Percentiles rank a stretch among this genome's conserved stretches.
Conservation (phyloP, 2,329 filamentous ascomycete species). For the Neocucurbitaria cava region DNA sequence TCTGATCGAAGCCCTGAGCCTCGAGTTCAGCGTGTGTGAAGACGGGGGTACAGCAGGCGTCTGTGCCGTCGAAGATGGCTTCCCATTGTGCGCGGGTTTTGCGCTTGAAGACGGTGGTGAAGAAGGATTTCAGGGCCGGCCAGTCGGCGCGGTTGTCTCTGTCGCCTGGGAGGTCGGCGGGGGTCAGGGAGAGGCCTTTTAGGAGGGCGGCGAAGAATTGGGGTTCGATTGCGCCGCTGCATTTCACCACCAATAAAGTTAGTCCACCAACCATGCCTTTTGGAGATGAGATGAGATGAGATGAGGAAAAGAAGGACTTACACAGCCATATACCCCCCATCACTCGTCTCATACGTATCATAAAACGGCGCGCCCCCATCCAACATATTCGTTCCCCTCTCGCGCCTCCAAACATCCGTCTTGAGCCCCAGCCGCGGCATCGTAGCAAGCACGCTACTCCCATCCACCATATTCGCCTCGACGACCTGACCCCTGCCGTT, state of each 20-base stretch:
- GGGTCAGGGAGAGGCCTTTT: slow-evolving; percentile 67
- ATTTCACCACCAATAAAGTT: slow-evolving; percentile 9
- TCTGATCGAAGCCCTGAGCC: slow-evolving; percentile 68
- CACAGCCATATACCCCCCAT: slow-evolving; percentile 81
- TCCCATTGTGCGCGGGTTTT: slow-evolving; percentile 85
- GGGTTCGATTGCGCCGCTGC: slow-evolving; percentile 80
- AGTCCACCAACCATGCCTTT: no score
- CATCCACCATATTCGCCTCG: slow-evolving; percentile 97
- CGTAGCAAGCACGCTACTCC: slow-evolving; percentile 76
- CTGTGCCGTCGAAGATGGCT: slow-evolving; percentile 81
- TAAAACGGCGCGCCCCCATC: slow-evolving; percentile 91
- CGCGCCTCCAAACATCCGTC: slow-evolving; percentile 66
- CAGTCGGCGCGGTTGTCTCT: slow-evolving; percentile 70
- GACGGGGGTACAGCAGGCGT: slow-evolving; percentile 92
- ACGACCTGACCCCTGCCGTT: slow-evolving; percentile 83
- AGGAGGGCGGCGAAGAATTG: slow-evolving; percentile 79
- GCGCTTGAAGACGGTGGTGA: slow-evolving; percentile 69
- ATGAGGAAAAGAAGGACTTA: slow-evolving; percentile 25
- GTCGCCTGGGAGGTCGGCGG: slow-evolving; percentile 53
- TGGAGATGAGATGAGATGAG: background rate
- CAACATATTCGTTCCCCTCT: slow-evolving; percentile 77
- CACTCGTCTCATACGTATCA: slow-evolving; percentile 83
- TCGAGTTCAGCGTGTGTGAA: slow-evolving; percentile 77
- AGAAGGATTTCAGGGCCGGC: slow-evolving; percentile 68
- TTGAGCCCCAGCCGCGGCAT: slow-evolving; percentile 75